These are phyloP conservation scores for Fomitopsis serialis DNA, from an alignment of 768 basidiomycete genomes.

Conservation along the genomic window DNA sequence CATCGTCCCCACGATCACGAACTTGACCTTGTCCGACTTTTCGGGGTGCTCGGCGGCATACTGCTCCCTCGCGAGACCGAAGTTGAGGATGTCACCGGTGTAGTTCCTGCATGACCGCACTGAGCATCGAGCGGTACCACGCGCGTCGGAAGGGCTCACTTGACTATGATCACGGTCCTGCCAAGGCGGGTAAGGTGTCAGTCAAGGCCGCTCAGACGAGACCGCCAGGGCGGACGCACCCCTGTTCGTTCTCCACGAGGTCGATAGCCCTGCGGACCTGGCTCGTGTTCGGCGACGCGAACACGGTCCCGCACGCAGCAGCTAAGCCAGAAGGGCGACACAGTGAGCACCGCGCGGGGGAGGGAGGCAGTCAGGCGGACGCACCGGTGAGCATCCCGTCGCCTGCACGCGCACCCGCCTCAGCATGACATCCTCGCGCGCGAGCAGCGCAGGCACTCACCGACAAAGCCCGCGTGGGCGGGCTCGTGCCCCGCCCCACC, in stretches of 20 bases:
- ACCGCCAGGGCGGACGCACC: constrained; percentile 35
- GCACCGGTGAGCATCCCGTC: constrained; percentile 74
- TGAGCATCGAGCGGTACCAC: constrained; percentile 1
- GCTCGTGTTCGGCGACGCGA: constrained; percentile 83
- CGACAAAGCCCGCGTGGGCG: constrained; percentile 86
- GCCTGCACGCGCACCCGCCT: constrained; percentile 40
- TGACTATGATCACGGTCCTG: constrained; percentile 80
- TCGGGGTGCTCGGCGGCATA: constrained; percentile 66
- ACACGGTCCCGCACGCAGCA: constrained; percentile 85
- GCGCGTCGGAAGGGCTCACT: constrained; percentile 36
- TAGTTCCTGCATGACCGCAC: constrained; percentile 53
- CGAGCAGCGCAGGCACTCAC: constrained; percentile 32
- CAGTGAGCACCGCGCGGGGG: too few relatives aligned
- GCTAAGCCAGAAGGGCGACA: too few relatives aligned
- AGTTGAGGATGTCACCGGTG: constrained; percentile 88
- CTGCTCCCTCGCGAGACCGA: constrained; percentile 85
- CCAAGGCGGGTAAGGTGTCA: not conserved
- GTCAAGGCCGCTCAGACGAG: not conserved
- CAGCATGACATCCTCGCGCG: not conserved
- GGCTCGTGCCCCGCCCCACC: constrained; percentile 92
- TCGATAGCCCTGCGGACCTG: constrained; percentile 83
- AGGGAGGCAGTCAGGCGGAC: too few relatives aligned
- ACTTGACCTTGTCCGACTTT: constrained; percentile 61
- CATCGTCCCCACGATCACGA: constrained; percentile 86
- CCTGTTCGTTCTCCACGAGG: constrained; percentile 64